Evolutionary conservation across 2,329 filamentous ascomycete genomes (phyloP), one percentile per base, ranked within the genome.

Genomic region (Mycocentrospora acerina): DNA sequence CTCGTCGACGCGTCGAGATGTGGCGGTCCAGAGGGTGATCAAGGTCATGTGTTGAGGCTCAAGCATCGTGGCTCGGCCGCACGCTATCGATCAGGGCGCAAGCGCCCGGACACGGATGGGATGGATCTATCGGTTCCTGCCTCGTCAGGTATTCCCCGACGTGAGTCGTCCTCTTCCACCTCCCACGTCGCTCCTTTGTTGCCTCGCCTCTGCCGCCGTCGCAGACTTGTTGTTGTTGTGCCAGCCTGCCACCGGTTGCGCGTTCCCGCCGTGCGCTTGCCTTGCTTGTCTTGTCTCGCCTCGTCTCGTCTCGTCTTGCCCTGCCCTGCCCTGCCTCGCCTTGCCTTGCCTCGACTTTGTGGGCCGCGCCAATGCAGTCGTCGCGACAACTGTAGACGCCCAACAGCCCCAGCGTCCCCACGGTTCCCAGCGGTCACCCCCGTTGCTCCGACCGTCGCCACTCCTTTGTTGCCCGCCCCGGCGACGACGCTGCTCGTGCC

Each of bases 391-490:
- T 37, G 42, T 44, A 34, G 40, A 44, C 42, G 27, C 32, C 24
- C 17, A 25, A 26, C 25, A 24, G 18, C 13, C 36, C 27, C 30
- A 9, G 19, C 19, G 19, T 22, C 9, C 19, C 19, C 9, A 22
- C 19, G 19, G 19, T 22, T 9, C 19, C 19, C 19, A 22, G 19
- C 19, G 19, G 19, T 22, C 19, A 22, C 27, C 42, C 37, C 38
- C 27, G 38, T 42, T 49, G 40, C 46, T 35, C 44, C 41, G 39
- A 46, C 50, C 56, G 50, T 50, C 59, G 60, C 61, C 62, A 58
- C 60, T 64, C 62, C 59, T 64, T 62, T 61, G 59, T 55, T 48
- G 29, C 29, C 45, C 42, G 37, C 43, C 29, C 39, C 35, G 29
- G 40, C 35, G 30, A 25, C 48, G 32, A 32, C 30, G 12, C 34